These are phyloP conservation scores for Saccharomycopsis babjevae DNA, from an alignment of 805 yeast genomes.

Conservation along the genomic window DNA sequence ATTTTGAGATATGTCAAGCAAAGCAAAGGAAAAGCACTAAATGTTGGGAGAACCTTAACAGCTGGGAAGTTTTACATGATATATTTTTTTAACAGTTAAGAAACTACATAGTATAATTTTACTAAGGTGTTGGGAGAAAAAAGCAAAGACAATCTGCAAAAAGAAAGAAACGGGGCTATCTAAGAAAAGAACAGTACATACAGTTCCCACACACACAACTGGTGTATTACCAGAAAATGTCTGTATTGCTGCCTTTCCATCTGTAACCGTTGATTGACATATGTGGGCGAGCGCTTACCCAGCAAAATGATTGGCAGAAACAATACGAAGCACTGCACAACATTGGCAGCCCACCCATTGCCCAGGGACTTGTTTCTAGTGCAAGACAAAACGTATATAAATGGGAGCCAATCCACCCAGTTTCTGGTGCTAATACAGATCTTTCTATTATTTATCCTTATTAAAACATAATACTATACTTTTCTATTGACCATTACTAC, in stretches of 20 bases:
- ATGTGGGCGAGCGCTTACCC: background rate
- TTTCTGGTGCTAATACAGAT: background rate
- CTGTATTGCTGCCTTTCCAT: background rate
- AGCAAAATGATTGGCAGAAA: too few relatives aligned
- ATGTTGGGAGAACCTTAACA: background rate
- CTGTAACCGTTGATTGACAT: background rate
- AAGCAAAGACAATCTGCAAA: too few relatives aligned
- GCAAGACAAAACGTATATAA: background rate
- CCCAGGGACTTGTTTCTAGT: background rate
- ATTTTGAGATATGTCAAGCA: background rate
- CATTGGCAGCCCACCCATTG: too few relatives aligned
- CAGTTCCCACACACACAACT: too few relatives aligned
- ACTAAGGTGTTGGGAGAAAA: too few relatives aligned
- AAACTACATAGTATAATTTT: too few relatives aligned
- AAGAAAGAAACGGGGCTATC: too few relatives aligned
- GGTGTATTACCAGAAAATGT: background rate
- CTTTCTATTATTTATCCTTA: background rate
- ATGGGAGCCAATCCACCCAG: background rate
- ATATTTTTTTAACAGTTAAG: too few relatives aligned
- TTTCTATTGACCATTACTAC: background rate
- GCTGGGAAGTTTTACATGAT: too few relatives aligned
- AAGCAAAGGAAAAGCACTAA: background rate
- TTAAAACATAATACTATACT: too few relatives aligned
- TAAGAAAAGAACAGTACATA: too few relatives aligned
- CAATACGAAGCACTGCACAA: too few relatives aligned